phyloP scores from a whole-genome alignment of 2,329 filamentous ascomycete genomes.

The Apiospora rasikravindrae region DNA sequence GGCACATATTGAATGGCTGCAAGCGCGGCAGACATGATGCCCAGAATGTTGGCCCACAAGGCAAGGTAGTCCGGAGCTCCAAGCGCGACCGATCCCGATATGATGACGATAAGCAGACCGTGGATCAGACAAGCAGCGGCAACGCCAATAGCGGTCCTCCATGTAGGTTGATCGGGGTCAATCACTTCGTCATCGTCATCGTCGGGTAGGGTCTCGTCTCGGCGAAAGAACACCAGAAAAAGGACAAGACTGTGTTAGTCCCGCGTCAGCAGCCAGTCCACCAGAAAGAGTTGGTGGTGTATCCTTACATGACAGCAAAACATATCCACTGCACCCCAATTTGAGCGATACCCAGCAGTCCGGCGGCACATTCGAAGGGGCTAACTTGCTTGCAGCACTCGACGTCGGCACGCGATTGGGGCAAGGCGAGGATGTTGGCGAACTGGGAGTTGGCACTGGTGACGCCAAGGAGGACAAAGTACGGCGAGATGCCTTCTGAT shows the following conservation, averaged over 20 bases:
- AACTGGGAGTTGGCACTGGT: constrained; percentile 89
- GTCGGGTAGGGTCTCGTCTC: constrained; percentile 58
- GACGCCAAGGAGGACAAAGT: constrained; percentile 92
- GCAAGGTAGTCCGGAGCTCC: constrained; percentile 68
- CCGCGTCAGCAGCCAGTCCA: constrained; percentile 29
- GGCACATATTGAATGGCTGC: constrained; percentile 92
- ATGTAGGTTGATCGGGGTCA: constrained; percentile 62
- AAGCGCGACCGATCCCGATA: constrained; percentile 71
- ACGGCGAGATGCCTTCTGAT: constrained; percentile 93
- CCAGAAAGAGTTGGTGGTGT: background rate
- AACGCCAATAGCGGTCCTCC: constrained; percentile 80
- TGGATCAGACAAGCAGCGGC: constrained; percentile 76
- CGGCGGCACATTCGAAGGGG: constrained; percentile 82
- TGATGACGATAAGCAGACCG: constrained; percentile 70
- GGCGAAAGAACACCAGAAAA: constrained; percentile 94
- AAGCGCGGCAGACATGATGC: constrained; percentile 77
- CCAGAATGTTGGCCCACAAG: constrained; percentile 84
- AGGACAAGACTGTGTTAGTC: constrained; percentile 72
- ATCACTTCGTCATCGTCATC: constrained; percentile 54
- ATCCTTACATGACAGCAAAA: constrained; percentile 84
- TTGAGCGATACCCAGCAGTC: constrained; percentile 86
- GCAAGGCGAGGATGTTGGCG: constrained; percentile 88
- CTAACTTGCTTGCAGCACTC: constrained; percentile 84
- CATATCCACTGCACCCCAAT: constrained; percentile 91
- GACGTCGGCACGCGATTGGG: constrained; percentile 82